phyloP scores from a whole-genome alignment of 148 eudicot species.

The Fallopia convolvulus region DNA sequence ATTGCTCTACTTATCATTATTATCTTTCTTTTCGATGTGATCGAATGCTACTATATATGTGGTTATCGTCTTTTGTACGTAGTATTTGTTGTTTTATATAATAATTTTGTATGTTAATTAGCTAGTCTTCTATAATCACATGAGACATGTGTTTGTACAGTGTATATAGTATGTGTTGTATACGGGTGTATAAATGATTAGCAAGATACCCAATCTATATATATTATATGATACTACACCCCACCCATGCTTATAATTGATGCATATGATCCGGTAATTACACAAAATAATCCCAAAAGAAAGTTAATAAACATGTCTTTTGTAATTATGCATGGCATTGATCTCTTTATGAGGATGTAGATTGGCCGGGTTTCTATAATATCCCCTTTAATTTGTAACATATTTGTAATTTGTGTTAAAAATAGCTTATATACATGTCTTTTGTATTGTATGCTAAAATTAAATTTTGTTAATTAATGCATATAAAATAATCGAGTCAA shows the following conservation, averaged over 20 bases:
- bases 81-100: neutral
- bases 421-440: too few species aligned
- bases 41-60: neutral
- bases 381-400: too few species aligned
- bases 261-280: too few species aligned
- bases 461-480: too few species aligned
- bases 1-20: neutral
- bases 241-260: neutral
- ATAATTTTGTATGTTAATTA: neutral
- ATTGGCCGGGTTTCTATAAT: too few species aligned
- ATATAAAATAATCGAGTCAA: too few species aligned
- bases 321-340: too few species aligned
- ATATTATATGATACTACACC: neutral
- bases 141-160: constrained; percentile 9
- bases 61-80: neutral
- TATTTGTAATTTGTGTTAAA: too few species aligned
- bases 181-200: constrained; percentile 1
- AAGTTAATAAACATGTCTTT: too few species aligned
- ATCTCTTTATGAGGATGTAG: too few species aligned
- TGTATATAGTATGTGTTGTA: neutral
- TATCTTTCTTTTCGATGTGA: neutral
- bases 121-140: neutral
- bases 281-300: too few species aligned
- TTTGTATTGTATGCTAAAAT: too few species aligned
- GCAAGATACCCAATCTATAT: neutral